A percentile compares a stretch with the other conserved stretches of the same genome.
These are phyloP conservation scores for Exophiala aquamarina DNA, from an alignment of 2,329 filamentous ascomycete genomes.

Conservation along the genomic window DNA sequence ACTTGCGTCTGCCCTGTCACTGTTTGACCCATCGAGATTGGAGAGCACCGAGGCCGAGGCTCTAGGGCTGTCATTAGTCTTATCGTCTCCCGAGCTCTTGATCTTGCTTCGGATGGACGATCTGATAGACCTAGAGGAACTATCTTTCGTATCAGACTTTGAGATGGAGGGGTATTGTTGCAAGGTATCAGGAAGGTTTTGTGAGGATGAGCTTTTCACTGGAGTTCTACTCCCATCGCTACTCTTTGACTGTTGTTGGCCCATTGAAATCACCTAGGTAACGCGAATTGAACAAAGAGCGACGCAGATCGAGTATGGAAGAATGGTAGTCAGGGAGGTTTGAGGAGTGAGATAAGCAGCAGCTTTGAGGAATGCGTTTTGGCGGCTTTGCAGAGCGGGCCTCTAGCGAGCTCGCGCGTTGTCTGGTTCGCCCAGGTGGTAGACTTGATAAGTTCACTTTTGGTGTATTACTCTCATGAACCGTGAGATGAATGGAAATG, in stretches of 20 bases:
- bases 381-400: slow-evolving; percentile 23
- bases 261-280: slow-evolving; percentile 40
- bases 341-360: slow-evolving; percentile 35
- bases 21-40: slow-evolving; percentile 55
- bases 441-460: not conserved
- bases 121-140: slow-evolving; percentile 74
- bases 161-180: slow-evolving; percentile 90
- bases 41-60: slow-evolving; percentile 66
- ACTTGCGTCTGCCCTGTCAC: slow-evolving; percentile 69
- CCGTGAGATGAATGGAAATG: not conserved
- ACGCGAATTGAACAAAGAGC: not conserved
- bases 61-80: slow-evolving; percentile 70
- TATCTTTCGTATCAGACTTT: slow-evolving; percentile 90
- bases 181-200: slow-evolving; percentile 56
- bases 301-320: slow-evolving; percentile 1
- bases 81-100: slow-evolving; percentile 64
- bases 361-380: slow-evolving; percentile 34
- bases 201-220: slow-evolving; percentile 37
- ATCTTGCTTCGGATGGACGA: slow-evolving; percentile 76
- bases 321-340: slow-evolving; percentile 33
- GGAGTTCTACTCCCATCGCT: slow-evolving; percentile 54
- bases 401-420: slow-evolving; percentile 1
- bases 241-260: slow-evolving; percentile 54
- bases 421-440: not conserved
- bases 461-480: not conserved